Evolutionary conservation across 2,329 filamentous ascomycete species (phyloP).

Genomic region (Phialophora chinensis): DNA sequence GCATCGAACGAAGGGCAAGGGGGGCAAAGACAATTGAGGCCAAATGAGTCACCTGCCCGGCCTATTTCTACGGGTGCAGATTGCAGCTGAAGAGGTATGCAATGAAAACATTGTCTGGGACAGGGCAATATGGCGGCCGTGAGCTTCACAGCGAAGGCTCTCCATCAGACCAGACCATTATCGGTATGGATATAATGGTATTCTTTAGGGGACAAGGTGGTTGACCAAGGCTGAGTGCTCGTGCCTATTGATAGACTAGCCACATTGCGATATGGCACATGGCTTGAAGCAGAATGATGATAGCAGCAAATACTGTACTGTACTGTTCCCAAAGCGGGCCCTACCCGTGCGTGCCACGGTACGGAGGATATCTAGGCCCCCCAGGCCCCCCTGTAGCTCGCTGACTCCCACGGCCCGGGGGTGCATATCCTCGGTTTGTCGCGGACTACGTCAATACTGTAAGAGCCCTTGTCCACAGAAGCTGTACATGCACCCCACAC

Average conservation of each 20-base stretch:
- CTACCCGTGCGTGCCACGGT: neutral
- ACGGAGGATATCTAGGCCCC: neutral
- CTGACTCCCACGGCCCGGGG: neutral
- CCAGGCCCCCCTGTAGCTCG: neutral
- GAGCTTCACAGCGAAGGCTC: neutral
- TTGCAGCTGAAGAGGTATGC: neutral
- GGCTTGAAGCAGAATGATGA: neutral
- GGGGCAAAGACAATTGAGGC: neutral
- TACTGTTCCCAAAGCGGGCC: too few species aligned
- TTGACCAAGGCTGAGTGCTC: neutral
- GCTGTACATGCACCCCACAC: neutral
- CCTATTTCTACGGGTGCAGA: neutral
- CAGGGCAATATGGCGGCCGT: neutral
- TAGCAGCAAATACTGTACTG: neutral
- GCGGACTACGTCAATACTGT: too few species aligned
- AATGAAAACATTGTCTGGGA: neutral
- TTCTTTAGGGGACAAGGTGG: neutral
- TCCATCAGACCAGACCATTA: neutral
- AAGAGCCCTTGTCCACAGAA: too few species aligned
- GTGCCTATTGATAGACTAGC: neutral
- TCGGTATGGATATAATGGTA: neutral
- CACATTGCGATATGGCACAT: neutral
- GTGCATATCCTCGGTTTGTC: neutral
- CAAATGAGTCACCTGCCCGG: neutral
- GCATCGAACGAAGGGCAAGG: neutral